A percentile compares a stretch with the other conserved stretches of the same genome.
phyloP scores from a whole-genome alignment of 768 basidiomycete species.

The Serendipita sp. region DNA sequence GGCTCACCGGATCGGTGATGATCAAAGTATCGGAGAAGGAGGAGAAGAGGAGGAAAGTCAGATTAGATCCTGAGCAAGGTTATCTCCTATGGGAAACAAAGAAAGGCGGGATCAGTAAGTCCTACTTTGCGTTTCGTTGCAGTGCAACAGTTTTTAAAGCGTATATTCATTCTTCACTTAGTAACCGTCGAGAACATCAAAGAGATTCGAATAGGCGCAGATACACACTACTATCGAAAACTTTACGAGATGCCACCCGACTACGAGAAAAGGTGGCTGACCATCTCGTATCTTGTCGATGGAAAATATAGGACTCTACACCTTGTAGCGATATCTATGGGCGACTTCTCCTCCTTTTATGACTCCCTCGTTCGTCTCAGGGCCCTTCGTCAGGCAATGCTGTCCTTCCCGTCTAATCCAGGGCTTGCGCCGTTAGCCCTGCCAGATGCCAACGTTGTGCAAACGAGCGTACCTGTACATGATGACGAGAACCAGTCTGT shows the following conservation, averaged over 20 bases:
- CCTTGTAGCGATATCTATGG: constrained; percentile 50
- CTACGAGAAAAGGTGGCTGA: constrained; percentile 62
- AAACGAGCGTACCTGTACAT: neutral
- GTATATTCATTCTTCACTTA: constrained; percentile 17
- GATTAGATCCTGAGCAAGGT: constrained; percentile 63
- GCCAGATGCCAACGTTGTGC: neutral
- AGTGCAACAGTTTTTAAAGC: neutral
- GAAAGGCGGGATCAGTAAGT: constrained; percentile 46
- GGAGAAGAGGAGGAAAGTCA: constrained; percentile 52
- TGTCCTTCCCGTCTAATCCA: neutral
- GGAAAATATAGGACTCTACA: constrained; percentile 76
- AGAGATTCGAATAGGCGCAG: constrained; percentile 60
- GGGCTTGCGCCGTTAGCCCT: neutral
- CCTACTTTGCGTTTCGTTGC: neutral
- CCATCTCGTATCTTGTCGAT: constrained; percentile 64
- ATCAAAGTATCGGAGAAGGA: constrained; percentile 70
- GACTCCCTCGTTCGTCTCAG: neutral
- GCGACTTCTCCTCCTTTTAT: constrained; percentile 29
- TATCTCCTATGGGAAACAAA: constrained; percentile 67
- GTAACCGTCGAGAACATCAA: constrained; percentile 78
- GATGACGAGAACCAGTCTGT: too few species aligned
- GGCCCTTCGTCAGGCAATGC: neutral
- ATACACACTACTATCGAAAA: constrained; percentile 53
- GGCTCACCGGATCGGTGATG: constrained; percentile 43
- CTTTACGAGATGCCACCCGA: constrained; percentile 48